Evolutionary conservation across 1,139 yeast genomes (phyloP), one percentile per base, ranked within the genome.

Genomic region (Debaryomyces coudertii): DNA sequence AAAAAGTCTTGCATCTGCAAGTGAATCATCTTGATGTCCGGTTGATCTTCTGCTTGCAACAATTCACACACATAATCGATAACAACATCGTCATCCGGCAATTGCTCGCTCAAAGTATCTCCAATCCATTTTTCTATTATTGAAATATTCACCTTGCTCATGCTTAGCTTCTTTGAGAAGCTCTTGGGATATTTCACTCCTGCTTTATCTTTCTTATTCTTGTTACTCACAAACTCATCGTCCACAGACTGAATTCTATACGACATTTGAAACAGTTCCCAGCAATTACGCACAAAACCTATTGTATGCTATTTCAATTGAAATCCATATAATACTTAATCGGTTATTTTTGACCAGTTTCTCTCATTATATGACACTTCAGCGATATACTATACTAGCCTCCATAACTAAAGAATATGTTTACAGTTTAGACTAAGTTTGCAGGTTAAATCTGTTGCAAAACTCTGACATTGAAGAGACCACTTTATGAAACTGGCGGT

Each of bases 21-120:
- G 40, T 69, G 66, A 11, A 77, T 66, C 15, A 60, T 61, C 37
- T 60, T 59, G 35, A 67, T 60, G 53, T 71, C 69, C 0, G 79
- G 76, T 30, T 47, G 47, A 2, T 57, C 66, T 7, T 56, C 53
- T 0, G 57, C 59, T 9, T 53, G 49, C 29, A 69, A 52, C 40
- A 69, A 54, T 58, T 71, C 80, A 53, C 57, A 62, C 3, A 71
- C 55, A 49, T 73, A 76, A 34, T 73, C 79, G 6, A 65, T 60
- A 3, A 76, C 68, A 7, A 77, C 72, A 28, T 77, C 82, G 49
- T 77, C 82, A 42, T 76, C 80, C 1, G 78, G 78, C 14, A 76
- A 53, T 18, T 67, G 58, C 38, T 65, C 59, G 15, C 61, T 56
- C 30, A 77, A 47, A 40, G 57, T 55, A 5, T 55, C 53, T 2